Evolutionary conservation across 2,329 filamentous ascomycete genomes (phyloP).

Genomic region (Trichoderma lentiforme): DNA sequence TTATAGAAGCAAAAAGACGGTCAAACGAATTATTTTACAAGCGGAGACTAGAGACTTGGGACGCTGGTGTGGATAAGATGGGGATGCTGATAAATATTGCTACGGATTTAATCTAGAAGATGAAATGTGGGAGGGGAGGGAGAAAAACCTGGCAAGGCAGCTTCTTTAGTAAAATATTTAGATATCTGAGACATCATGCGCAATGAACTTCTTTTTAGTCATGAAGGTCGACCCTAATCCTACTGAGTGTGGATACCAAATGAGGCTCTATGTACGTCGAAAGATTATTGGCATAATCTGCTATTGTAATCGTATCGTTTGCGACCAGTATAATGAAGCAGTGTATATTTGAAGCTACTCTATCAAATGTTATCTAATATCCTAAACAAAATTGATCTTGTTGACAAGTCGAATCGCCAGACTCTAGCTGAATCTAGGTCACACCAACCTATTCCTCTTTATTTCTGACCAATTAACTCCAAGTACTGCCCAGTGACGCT

Average conservation of each 20-base stretch:
- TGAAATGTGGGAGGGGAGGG: background rate
- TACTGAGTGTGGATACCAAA: background rate
- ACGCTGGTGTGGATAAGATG: background rate
- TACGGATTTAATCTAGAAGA: background rate
- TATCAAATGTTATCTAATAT: background rate
- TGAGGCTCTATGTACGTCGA: background rate
- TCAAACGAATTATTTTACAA: background rate
- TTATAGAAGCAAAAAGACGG: background rate
- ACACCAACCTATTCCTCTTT: background rate
- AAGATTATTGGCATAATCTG: background rate
- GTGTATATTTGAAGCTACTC: background rate
- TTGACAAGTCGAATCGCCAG: background rate
- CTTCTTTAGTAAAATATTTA: background rate
- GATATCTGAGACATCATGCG: background rate
- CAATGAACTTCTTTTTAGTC: background rate
- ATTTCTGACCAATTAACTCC: conserved; percentile 22
- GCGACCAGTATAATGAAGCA: background rate
- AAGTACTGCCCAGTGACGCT: conserved; percentile 34
- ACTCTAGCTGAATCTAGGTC: background rate
- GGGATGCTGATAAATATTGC: background rate
- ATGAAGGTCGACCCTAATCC: background rate
- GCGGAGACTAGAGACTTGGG: background rate
- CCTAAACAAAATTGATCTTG: background rate
- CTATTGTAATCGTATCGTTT: background rate
- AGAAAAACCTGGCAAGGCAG: background rate